Evolutionary conservation across 2,329 filamentous ascomycete genomes (phyloP), one percentile per base, ranked within the genome.

Genomic region (Neoarthrinium moseri): DNA sequence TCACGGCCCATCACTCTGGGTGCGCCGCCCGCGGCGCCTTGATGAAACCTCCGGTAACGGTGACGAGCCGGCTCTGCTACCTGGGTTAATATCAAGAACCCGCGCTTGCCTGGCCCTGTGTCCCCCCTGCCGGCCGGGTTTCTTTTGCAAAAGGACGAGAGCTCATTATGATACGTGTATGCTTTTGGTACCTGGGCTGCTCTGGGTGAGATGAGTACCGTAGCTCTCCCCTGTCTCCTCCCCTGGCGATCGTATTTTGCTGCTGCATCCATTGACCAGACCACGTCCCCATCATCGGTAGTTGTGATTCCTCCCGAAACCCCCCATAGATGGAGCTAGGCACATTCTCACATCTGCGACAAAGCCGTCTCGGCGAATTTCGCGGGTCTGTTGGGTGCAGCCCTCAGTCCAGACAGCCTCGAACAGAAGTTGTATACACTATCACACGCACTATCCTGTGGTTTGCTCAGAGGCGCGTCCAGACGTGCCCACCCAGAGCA

Each of bases 181-280:
- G 26, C 8, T 29, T 35, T 35, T 35, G 10, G 23, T 22, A 4
- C 38, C 27, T 11, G 12, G 26, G 10, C 32, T 5, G n/a, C 26
- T 17, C 21, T n/a, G 29, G 17, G n/a, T n/a, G 34, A 38, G 34
- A 39, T 17, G 34, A 45, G 42, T n/a, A 21, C 18, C 4, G 30
- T 6, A 43, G 20, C 20, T 35, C 22, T 22, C 33, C 18, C 43
- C 21, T 32, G 21, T 34, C 13, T 17, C 11, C 17, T n/a, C 35
- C 33, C 43, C 34, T 45, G 43, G 43, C 43, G 43, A 45, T 45
- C 43, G 13, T 45, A 45, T 39, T 45, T 44, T 20, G 8, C 15
- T 33, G 27, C 12, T 44, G 41, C 41, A 43, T 32, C 13, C 18
- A n/a, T n/a, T n/a, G n/a, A n/a, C n/a, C n/a, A n/a, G 22, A 8